Conservation (phyloP, 1,284 basidiomycete genomes). For the Tilletia indica region DNA sequence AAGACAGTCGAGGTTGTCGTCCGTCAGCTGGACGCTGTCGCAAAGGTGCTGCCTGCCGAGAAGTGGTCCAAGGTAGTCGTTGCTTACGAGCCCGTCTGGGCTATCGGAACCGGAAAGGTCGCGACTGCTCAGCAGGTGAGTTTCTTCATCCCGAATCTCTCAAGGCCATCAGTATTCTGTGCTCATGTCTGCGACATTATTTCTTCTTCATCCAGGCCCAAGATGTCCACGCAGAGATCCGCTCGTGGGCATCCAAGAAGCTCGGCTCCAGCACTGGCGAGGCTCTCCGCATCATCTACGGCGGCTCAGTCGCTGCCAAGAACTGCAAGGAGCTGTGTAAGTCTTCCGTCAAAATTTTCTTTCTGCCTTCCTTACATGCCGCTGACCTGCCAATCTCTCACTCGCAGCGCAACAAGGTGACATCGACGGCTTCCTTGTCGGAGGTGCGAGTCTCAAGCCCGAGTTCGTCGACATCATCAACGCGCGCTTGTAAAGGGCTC, state of each 20-base stretch:
- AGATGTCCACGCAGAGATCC: constrained; percentile 82
- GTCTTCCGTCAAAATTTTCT: not conserved
- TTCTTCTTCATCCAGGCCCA: constrained; percentile 65
- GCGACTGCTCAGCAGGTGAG: constrained; percentile 72
- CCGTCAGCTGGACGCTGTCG: constrained; percentile 77
- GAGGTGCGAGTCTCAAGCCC: constrained; percentile 95
- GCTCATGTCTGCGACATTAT: not conserved
- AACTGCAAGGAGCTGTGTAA: constrained; percentile 71
- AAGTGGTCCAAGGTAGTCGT: constrained; percentile 83
- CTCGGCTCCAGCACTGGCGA: constrained; percentile 74
- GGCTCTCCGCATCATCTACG: constrained; percentile 85
- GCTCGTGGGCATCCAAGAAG: constrained; percentile 69
- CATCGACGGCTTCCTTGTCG: constrained; percentile 98
- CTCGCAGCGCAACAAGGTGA: constrained; percentile 64
- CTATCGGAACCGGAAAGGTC: constrained; percentile 92
- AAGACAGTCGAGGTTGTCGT: constrained; percentile 79
- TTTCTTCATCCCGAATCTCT: not conserved
- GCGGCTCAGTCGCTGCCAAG: constrained; percentile 82
- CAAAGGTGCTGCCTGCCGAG: constrained; percentile 65
- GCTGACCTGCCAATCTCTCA: constrained; percentile 7
- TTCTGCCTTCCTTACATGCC: constrained; percentile 6
- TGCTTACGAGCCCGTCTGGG: constrained; percentile 84
- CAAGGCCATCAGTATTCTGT: too few relatives aligned
- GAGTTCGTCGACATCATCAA: constrained; percentile 81
- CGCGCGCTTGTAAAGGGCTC: constrained; percentile 53